Evolutionary conservation across 768 basidiomycete species (phyloP).

Genomic region (Termitomyces sp.): DNA sequence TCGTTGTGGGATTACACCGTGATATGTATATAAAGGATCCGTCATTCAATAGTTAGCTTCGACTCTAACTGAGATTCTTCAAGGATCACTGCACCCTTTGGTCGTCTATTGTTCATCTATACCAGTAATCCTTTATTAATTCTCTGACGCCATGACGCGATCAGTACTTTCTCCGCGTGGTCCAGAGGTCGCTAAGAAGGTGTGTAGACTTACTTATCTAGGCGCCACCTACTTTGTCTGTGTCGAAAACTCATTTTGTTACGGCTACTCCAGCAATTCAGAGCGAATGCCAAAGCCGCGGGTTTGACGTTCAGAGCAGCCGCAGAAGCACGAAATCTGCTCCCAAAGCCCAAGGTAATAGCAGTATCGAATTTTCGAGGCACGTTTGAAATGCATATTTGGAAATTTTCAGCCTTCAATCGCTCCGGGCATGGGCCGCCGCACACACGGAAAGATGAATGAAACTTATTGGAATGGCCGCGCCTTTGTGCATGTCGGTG

Average conservation of each 20-base stretch:
- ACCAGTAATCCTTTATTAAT: neutral
- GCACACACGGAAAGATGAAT: constrained; percentile 8
- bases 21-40: too few species aligned
- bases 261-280: neutral
- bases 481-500: neutral
- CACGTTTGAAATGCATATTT: neutral
- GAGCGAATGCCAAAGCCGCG: constrained; percentile 5
- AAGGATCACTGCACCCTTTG: too few species aligned
- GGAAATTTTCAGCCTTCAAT: neutral
- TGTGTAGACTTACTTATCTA: neutral
- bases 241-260: neutral
- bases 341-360: constrained; percentile 9
- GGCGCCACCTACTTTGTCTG: neutral
- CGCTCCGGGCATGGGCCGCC: constrained; percentile 11
- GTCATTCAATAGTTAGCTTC: too few species aligned
- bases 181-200: constrained; percentile 10
- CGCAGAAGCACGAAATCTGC: constrained; percentile 1
- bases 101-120: neutral
- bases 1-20: too few species aligned
- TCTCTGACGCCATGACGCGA: neutral
- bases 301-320: constrained; percentile 10
- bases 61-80: too few species aligned
- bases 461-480: constrained; percentile 9
- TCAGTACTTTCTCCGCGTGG: neutral
- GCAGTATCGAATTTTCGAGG: too few species aligned